phyloP scores from a whole-genome alignment of 208 protist genomes.

The Leishmania arabica region DNA sequence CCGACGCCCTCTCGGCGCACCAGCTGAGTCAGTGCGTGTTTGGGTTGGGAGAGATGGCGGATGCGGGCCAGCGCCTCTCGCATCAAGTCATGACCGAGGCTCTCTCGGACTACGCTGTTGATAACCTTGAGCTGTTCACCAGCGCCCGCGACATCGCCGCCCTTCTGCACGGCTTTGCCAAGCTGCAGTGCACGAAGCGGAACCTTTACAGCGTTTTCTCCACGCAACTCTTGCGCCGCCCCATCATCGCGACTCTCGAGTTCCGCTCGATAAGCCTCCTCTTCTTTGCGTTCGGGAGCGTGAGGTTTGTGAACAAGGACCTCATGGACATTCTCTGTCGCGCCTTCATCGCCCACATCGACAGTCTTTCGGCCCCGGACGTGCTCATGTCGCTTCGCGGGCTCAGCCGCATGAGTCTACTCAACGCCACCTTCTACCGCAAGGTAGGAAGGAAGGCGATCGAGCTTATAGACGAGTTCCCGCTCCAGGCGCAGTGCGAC shows the following conservation, averaged over 20 bases:
- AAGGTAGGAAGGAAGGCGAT: constrained; percentile 45
- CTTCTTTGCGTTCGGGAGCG: constrained; percentile 70
- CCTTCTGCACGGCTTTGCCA: constrained; percentile 80
- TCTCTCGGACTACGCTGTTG: constrained; percentile 72
- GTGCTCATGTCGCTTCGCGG: constrained; percentile 61
- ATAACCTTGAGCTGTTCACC: constrained; percentile 72
- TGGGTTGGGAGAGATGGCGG: constrained; percentile 55
- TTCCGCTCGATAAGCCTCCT: constrained; percentile 45
- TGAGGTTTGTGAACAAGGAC: constrained; percentile 71
- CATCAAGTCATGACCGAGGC: constrained; percentile 75
- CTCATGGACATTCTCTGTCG: constrained; percentile 60
- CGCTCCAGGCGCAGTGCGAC: constrained; percentile 53
- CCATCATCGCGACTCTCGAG: constrained; percentile 52
- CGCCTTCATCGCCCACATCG: constrained; percentile 35
- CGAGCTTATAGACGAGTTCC: constrained; percentile 41
- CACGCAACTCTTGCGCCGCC: constrained; percentile 42
- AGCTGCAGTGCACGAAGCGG: constrained; percentile 76
- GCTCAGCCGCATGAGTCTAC: constrained; percentile 69
- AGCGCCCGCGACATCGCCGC: constrained; percentile 55
- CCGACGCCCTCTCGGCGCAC: constrained; percentile 43
- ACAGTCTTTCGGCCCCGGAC: constrained; percentile 54
- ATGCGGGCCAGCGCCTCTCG: constrained; percentile 62
- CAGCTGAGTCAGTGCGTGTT: constrained; percentile 61
- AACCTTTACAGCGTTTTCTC: constrained; percentile 75
- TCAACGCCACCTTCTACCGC: constrained; percentile 64